phyloP scores from a whole-genome alignment of 1,284 basidiomycete genomes.

The Naganishia albida region DNA sequence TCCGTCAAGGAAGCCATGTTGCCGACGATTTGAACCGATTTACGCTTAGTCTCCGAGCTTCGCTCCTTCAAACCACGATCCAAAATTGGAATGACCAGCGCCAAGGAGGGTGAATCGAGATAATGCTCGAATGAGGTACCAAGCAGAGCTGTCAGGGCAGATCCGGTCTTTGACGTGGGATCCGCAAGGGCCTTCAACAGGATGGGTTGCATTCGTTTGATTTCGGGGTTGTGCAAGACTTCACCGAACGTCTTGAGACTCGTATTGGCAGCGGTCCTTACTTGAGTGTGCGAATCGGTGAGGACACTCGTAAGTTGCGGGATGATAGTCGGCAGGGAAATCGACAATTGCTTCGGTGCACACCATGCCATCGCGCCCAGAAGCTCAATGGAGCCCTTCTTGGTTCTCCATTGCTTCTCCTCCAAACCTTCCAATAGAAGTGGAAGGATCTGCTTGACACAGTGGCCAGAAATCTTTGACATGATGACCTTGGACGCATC shows the following conservation, averaged over 20 bases:
- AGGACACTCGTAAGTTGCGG: conserved; percentile 91
- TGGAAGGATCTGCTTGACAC: conserved; percentile 92
- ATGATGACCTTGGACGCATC: conserved; percentile 94
- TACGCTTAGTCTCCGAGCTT: conserved; percentile 90
- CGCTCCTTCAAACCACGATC: conserved; percentile 91
- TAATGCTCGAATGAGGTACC: conserved; percentile 98
- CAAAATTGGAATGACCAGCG: conserved; percentile 91
- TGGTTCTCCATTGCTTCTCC: conserved; percentile 98
- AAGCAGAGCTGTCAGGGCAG: conserved; percentile 77
- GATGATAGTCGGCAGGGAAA: conserved; percentile 94
- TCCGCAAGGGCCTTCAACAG: conserved; percentile 96
- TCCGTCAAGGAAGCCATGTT: conserved; percentile 94
- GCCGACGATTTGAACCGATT: conserved; percentile 94
- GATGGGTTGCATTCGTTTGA: conserved; percentile 86
- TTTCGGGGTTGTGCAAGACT: conserved; percentile 91
- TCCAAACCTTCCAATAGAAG: conserved; percentile 87
- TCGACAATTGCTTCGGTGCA: conserved; percentile 90
- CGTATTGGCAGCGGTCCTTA: conserved; percentile 87
- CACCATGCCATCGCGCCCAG: conserved; percentile 99
- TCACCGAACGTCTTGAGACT: conserved; percentile 98
- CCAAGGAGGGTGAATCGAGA: conserved; percentile 97
- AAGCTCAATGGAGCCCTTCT: conserved; percentile 96
- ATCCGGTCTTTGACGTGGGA: conserved; percentile 81
- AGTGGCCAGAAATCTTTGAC: conserved; percentile 87
- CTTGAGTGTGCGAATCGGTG: conserved; percentile 97